Conservation (phyloP, 495 filamentous ascomycete species). For the Sordaria brevicollis region DNA sequence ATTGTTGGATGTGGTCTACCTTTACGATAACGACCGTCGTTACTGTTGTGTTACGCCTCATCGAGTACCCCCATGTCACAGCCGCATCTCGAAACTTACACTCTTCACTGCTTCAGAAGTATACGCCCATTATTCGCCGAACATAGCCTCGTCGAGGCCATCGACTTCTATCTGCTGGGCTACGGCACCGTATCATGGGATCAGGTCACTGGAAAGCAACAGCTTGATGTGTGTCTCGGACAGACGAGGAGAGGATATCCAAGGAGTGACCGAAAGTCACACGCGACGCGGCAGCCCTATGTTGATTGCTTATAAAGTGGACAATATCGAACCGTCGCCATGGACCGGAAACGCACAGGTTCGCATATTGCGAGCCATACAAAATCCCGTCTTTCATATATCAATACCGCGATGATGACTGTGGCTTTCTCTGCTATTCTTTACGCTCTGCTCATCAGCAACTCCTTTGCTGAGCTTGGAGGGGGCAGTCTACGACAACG, state of each 20-base stretch:
- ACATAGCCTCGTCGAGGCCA: not conserved
- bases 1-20: not conserved
- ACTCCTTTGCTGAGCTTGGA: not conserved
- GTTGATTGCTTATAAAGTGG: not conserved
- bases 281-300: not conserved
- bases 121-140: not conserved
- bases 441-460: not conserved
- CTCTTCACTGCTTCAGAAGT: not conserved
- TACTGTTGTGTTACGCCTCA: not conserved
- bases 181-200: not conserved
- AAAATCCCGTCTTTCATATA: not conserved
- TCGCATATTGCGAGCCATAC: not conserved
- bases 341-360: not conserved
- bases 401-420: not conserved
- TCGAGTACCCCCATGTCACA: not conserved
- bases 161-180: not conserved
- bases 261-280: not conserved
- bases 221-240: not conserved
- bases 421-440: not conserved
- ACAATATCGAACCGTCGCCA: not conserved
- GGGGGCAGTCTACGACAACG: not conserved
- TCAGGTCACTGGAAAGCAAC: not conserved
- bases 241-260: not conserved
- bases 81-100: not conserved
- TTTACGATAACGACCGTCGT: not conserved